Evolutionary conservation across 78 protist species (phyloP), one percentile per base, ranked within the genome.

Genomic region (Pirum gemmata): DNA sequence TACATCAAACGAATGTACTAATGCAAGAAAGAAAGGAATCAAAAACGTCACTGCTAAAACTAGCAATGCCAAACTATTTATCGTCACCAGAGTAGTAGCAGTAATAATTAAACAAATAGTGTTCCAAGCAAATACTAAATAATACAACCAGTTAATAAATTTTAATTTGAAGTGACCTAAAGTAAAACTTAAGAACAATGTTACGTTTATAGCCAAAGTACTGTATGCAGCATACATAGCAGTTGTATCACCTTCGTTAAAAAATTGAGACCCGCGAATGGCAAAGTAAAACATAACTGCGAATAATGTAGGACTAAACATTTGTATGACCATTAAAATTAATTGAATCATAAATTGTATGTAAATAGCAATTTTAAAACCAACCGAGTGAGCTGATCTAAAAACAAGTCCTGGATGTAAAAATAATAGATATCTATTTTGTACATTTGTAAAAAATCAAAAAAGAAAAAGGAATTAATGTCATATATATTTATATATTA

Each of bases 61-160:
- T 21, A 21, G 13, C 13, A 51, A 51, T 51, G 67, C 67, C 5
- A 13, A 21, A 51, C 67, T 13, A 21, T 51, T 13, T 21, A 51
- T 51, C 5, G 67, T 51, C 13, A 51, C 67, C 67, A 51, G 13
- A 51, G 67, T 51, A 21, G 67, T 18, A 2, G 33, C 18, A n/a
- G 41, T 79, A 27, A 79, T n/a, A 33, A 79, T 1, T 33, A 79
- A 40, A 1, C 41, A 2, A 33, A 79, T 1, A 21, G 13, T 27
- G 83, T 79, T 40, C n/a, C 40, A 41, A 33, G 41, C 74, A 40
- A 41, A 41, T n/a, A 79, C 40, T 1, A 79, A 1, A 41, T 79
- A 41, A 27, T 41, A 79, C 83, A 82, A 26, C 86, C 86, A 82
- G 1, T 36, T 38, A 37, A 35, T 36, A 38, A 82, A 82, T 34